Percentiles rank a stretch among this genome's conserved stretches.
These are phyloP conservation scores for Magnusiomyces sp. DNA, from an alignment of 1,139 yeast genomes.

Conservation along the genomic window DNA sequence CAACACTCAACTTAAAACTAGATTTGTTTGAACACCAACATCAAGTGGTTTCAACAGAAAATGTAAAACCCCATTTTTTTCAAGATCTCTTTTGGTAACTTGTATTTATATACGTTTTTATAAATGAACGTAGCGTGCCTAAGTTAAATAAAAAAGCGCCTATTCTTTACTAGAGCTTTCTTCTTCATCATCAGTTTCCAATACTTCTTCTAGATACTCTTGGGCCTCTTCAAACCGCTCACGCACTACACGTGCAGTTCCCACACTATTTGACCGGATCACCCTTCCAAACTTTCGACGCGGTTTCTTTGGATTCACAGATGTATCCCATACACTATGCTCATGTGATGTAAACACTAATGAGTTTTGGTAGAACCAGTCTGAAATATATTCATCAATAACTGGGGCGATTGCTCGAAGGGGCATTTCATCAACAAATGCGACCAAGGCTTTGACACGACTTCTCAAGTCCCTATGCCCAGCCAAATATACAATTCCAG, in stretches of 20 bases:
- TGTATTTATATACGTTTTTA: no score
- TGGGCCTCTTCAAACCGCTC: slow-evolving; percentile 82
- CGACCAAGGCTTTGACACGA: slow-evolving; percentile 65
- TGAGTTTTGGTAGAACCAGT: slow-evolving; percentile 87
- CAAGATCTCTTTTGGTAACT: no score
- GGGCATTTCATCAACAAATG: slow-evolving; percentile 56
- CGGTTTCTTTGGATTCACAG: slow-evolving; percentile 58
- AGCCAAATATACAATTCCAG: slow-evolving; percentile 75
- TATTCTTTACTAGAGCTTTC: neutral
- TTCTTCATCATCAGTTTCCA: slow-evolving; percentile 35
- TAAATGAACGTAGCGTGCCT: no score
- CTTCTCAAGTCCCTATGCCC: slow-evolving; percentile 69
- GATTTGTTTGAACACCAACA: no score
- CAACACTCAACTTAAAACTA: no score
- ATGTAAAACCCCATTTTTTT: no score
- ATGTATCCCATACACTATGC: slow-evolving; percentile 69
- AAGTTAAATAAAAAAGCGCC: no score
- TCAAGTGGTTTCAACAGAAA: no score
- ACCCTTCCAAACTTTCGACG: slow-evolving; percentile 89
- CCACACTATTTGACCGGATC: slow-evolving; percentile 55
- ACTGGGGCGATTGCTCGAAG: slow-evolving; percentile 74
- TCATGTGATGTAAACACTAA: slow-evolving; percentile 66
- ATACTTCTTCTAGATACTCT: slow-evolving; percentile 71
- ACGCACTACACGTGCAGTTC: slow-evolving; percentile 65
- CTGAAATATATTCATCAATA: slow-evolving; percentile 80